Base-by-base conservation (phyloP, 371 early-diverging fungal genomes). In the Dipsacomyces acuminosporus region DNA sequence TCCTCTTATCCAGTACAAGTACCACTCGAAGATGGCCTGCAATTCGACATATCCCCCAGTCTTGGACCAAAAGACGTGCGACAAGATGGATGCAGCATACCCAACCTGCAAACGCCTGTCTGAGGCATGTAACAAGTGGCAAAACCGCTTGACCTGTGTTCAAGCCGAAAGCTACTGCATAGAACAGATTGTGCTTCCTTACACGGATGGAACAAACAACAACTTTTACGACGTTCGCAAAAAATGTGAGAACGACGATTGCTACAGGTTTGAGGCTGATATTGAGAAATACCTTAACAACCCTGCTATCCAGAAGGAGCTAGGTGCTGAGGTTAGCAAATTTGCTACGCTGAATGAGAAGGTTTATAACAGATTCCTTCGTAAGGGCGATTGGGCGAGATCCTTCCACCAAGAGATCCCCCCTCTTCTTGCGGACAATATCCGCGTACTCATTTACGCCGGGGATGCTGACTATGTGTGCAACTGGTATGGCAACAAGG, bases 401-500 rank as follows among this genome's bases (percentile, higher is more conserved):
- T 89, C 93, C 13, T 91, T 83, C 65, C 86, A 87, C 56, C 57
- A 65, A 4, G 11, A 38, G 4, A 38, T 38, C 38, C 38, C 38
- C 15, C 38, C 38, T 8, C 38, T 38, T 4, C 38, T 38, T 38
- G 38, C 38, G 15, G 38, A 38, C 38, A 38, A 38, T n/a, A 38
- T 38, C 14, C 38, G 38, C 38, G 38, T 38, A 3, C 38, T 38
- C n/a, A 38, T 38, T n/a, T 38, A 38, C 17, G 38, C 14, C 54
- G 96, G 96, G 45, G 82, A 87, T 63, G 86, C 86, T 11, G 89
- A 88, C 56, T 86, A 76, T 48, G 85, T 87, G 44, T 89, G 90
- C 77, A 90, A 90, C 72, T 92, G 91, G 90, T 82, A 87, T 65
- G 94, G 94, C 50, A 93, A 91, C 80, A 89, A 89, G 77, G 93